A percentile compares a stretch with the other conserved stretches of the same genome.
These are phyloP conservation scores for Chiua virens DNA, from an alignment of 768 basidiomycete species.

Conservation along the genomic window DNA sequence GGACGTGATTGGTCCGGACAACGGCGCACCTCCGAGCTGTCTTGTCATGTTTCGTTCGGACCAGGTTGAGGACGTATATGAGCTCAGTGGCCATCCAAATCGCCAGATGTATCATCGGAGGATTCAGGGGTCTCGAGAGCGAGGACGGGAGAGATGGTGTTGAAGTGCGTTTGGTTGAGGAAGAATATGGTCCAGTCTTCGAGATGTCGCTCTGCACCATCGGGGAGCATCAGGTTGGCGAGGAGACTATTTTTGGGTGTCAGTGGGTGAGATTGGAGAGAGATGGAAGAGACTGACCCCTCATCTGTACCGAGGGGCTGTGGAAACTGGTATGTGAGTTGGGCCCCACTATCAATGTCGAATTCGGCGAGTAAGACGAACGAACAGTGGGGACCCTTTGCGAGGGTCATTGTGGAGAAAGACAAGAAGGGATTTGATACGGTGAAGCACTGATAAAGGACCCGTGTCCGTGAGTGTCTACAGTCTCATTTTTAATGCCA, in stretches of 20 bases:
- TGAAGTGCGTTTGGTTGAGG: constrained; percentile 90
- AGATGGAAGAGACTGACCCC: constrained; percentile 53
- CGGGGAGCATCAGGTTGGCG: constrained; percentile 97
- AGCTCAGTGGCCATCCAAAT: constrained; percentile 46
- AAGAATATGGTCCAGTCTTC: constrained; percentile 99
- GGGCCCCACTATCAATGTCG: constrained; percentile 93
- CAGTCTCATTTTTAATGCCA: constrained; percentile 7
- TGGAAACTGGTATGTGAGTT: constrained; percentile 94
- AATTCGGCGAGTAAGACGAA: constrained; percentile 98
- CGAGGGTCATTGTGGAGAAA: constrained; percentile 16
- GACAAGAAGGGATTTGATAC: neutral
- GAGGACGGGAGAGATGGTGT: constrained; percentile 81
- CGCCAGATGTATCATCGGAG: constrained; percentile 27
- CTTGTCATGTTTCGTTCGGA: constrained; percentile 90
- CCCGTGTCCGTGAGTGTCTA: neutral
- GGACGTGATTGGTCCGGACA: constrained; percentile 4
- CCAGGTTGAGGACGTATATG: constrained; percentile 87
- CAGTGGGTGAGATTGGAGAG: neutral
- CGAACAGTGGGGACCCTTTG: constrained; percentile 76
- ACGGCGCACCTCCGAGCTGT: constrained; percentile 64
- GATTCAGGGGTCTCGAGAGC: constrained; percentile 57
- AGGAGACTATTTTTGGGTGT: constrained; percentile 58
- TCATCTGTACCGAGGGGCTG: constrained; percentile 93
- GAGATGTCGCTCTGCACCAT: constrained; percentile 91
- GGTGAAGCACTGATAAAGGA: constrained; percentile 8